Evolutionary conservation across 805 yeast species (phyloP).

Genomic region (Candida maltosa): DNA sequence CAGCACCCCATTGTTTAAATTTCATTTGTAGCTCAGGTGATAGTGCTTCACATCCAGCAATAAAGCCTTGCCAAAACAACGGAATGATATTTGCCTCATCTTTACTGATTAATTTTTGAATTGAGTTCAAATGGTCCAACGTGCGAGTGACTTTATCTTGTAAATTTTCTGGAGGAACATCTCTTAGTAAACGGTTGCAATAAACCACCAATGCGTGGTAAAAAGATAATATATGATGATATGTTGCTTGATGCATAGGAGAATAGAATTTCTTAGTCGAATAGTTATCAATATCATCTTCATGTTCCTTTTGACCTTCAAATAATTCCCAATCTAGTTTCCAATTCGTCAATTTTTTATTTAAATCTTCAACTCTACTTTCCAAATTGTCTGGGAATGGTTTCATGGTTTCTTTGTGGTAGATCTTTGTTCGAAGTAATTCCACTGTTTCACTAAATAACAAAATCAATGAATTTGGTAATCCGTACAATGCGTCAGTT

Average conservation of each 20-base stretch:
- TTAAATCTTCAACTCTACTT: conserved; percentile 24
- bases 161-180: conserved; percentile 50
- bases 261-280: conserved; percentile 36
- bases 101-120: conserved; percentile 54
- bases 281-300: conserved; percentile 9
- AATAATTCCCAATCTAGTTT: conserved; percentile 68
- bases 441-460: conserved; percentile 72
- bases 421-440: conserved; percentile 59
- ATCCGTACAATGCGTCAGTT: conserved; percentile 78
- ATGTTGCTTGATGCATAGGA: conserved; percentile 66
- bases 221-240: conserved; percentile 78
- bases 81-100: conserved; percentile 67
- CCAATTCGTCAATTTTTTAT: conserved; percentile 60
- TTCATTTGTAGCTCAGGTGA: conserved; percentile 57
- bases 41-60: conserved; percentile 79
- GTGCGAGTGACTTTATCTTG: conserved; percentile 63
- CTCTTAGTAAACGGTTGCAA: conserved; percentile 61
- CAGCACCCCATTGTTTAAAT: conserved; percentile 72
- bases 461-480: conserved; percentile 75
- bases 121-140: conserved; percentile 58
- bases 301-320: conserved; percentile 17
- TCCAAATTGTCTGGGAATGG: conserved; percentile 21
- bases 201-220: conserved; percentile 70
- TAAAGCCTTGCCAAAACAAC: conserved; percentile 84
- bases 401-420: conserved; percentile 35